Base-by-base conservation (phyloP, 768 basidiomycete species). In the Scleroderma citrinum region DNA sequence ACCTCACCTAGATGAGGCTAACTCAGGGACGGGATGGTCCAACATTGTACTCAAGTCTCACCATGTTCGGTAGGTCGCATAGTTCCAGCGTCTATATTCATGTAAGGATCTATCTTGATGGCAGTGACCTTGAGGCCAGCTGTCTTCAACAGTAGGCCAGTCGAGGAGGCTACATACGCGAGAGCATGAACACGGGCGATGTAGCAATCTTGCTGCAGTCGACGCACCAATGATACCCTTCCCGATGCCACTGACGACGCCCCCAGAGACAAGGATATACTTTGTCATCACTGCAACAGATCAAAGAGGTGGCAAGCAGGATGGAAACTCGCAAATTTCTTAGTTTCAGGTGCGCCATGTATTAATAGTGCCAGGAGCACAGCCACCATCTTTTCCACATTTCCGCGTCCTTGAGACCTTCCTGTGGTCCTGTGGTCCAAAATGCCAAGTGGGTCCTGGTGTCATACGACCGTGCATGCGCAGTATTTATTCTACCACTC, bases 61-160 rank as follows among this genome's bases (percentile, higher is more conserved):
- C 94, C 95, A 65, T 99, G 95, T 68, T 99, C 95, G 14, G 93
- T 95, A 13, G 95, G 95, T 44, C 92, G 78, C 95, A 99, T 99
- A 17, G 95, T 98, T 31, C 95, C 95, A 20, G 95, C 95, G 76
- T 99, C 95, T 59, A 99, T 97, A 72, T 99, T 99, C 95, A 99
- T 98, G 60, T 99, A 99, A 13, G 95, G 95, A 66, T 99, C 95
- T 61, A 99, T 98, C 73, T 99, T 99, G 77, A 99, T 97, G 11
- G 95, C 90, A 7, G 95, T 99, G 59, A 97, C 95, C 72, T 93
- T 96, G 52, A 96, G 76, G 41, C 95, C 95, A 32, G 86, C 83
- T 38, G 91, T 97, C 72, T 97, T 97, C 65, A 99, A 76, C 45
- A 98, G 78, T 45, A 98, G 75, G 51, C 95, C 95, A 5, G 95